phyloP scores from a whole-genome alignment of 2,329 filamentous ascomycete species.

The Diaporthe batatas region DNA sequence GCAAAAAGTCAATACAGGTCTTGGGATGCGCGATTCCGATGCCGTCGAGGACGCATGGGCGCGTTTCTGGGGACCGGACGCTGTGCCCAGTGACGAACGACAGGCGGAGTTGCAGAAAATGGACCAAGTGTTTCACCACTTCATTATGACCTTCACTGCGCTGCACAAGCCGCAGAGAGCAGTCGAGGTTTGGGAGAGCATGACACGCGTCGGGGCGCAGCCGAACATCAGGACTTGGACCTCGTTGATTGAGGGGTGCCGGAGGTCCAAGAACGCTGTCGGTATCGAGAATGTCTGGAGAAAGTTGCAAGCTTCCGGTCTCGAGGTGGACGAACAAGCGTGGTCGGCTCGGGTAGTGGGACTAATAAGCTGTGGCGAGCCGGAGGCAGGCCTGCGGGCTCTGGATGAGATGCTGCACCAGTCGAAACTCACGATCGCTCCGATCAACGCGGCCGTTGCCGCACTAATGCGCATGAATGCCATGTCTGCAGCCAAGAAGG shows the following conservation, averaged over 20 bases:
- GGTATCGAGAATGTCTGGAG: slow-evolving; percentile 77
- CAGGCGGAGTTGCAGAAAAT: slow-evolving; percentile 41
- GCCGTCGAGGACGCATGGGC: slow-evolving; percentile 48
- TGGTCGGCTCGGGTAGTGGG: slow-evolving; percentile 81
- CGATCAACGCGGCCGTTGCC: slow-evolving; percentile 79
- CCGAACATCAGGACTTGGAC: slow-evolving; percentile 78
- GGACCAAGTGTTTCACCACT: slow-evolving; percentile 51
- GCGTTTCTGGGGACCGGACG: slow-evolving; percentile 48
- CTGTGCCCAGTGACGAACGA: slow-evolving; percentile 42
- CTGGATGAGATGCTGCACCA: slow-evolving; percentile 74
- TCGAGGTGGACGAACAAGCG: slow-evolving; percentile 72
- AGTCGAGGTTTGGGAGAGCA: slow-evolving; percentile 55
- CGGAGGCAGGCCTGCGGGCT: slow-evolving; percentile 70
- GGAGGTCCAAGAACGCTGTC: slow-evolving; percentile 67
- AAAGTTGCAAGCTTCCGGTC: slow-evolving; percentile 68
- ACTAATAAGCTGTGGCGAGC: slow-evolving; percentile 68
- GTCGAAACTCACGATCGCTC: slow-evolving; percentile 58
- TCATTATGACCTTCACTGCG: slow-evolving; percentile 52
- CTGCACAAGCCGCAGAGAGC: slow-evolving; percentile 49
- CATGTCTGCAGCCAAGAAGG: slow-evolving; percentile 61
- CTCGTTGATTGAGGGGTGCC: slow-evolving; percentile 79
- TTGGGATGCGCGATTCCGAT: slow-evolving; percentile 46
- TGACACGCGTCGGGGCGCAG: slow-evolving; percentile 62
- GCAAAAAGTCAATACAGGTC: slow-evolving; percentile 47
- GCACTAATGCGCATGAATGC: slow-evolving; percentile 68